A percentile compares a stretch with the other conserved stretches of the same genome.
These are phyloP conservation scores for Martensiomyces pterosporus DNA, from an alignment of 192 early-diverging fungal species.

Conservation along the genomic window DNA sequence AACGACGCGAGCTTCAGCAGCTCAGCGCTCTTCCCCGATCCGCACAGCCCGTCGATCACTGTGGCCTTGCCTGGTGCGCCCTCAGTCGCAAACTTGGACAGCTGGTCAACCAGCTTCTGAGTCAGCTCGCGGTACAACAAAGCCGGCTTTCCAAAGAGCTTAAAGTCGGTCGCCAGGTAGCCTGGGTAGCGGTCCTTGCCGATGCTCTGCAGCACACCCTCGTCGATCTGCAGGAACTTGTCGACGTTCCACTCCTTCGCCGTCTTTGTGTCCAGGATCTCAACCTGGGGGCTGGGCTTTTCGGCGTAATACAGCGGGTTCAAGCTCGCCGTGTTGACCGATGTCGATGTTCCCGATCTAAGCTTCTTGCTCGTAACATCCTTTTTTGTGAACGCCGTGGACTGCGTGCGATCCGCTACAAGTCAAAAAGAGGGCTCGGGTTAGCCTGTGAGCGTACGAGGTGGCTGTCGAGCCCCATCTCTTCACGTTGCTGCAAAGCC, in stretches of 20 bases:
- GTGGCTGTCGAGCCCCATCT: neutral
- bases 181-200: slow-evolving; percentile 31
- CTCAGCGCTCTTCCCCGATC: slow-evolving; percentile 46
- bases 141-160: slow-evolving; percentile 39
- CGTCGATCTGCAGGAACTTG: slow-evolving; percentile 28
- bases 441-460: neutral
- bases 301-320: slow-evolving; percentile 34
- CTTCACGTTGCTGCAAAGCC: neutral
- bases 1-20: slow-evolving; percentile 40
- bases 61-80: slow-evolving; percentile 22
- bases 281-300: slow-evolving; percentile 4
- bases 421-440: neutral
- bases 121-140: slow-evolving; percentile 39
- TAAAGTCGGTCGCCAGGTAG: slow-evolving; percentile 29
- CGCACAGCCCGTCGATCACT: slow-evolving; percentile 32
- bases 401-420: slow-evolving; percentile 35
- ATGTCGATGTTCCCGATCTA: slow-evolving; percentile 27
- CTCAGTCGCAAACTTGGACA: slow-evolving; percentile 1
- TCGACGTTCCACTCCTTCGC: slow-evolving; percentile 14
- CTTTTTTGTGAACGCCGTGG: slow-evolving; percentile 39
- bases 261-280: slow-evolving; percentile 12
- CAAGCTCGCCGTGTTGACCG: slow-evolving; percentile 27
- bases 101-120: slow-evolving; percentile 25
- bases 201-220: slow-evolving; percentile 15
- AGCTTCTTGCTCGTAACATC: slow-evolving; percentile 7